phyloP scores from a whole-genome alignment of 1,284 basidiomycete genomes.

The Papiliotrema laurentii region DNA sequence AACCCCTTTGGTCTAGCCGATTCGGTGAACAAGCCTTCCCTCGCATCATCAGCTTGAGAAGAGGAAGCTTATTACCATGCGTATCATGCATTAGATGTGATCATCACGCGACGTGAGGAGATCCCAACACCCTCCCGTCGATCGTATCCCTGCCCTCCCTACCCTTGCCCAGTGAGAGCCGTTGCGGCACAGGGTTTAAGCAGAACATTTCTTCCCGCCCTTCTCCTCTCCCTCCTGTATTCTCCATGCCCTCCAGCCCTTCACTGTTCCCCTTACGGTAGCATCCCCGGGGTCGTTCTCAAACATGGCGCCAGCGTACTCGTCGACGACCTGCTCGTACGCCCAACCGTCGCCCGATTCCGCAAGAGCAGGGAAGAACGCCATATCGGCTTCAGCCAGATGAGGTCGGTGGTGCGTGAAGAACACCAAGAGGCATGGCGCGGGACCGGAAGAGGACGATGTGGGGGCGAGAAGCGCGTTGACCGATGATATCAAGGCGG shows the following conservation, averaged over 20 bases:
- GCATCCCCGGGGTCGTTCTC: constrained; percentile 76
- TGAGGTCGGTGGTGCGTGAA: constrained; percentile 88
- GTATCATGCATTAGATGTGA: no score
- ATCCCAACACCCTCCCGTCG: no score
- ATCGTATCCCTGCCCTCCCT: no score
- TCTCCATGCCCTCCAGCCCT: constrained; percentile 52
- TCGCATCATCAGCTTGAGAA: no score
- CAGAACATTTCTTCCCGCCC: no score
- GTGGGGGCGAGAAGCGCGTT: constrained; percentile 50
- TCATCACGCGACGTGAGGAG: no score
- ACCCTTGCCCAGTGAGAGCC: no score
- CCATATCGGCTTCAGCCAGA: constrained; percentile 76
- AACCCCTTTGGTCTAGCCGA: no score
- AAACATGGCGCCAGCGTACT: constrained; percentile 76
- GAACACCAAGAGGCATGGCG: constrained; percentile 74
- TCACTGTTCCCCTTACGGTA: constrained; percentile 54
- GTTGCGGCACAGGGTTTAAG: no score
- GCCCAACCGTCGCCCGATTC: constrained; percentile 58
- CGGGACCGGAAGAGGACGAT: constrained; percentile 7
- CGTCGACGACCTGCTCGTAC: constrained; percentile 67
- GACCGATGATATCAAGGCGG: constrained; percentile 74
- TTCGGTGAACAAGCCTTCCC: no score
- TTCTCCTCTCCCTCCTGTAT: constrained; percentile 13
- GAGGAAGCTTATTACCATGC: no score
- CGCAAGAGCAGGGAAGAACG: constrained; percentile 61